A percentile compares a stretch with the other conserved stretches of the same genome.
Conservation (phyloP, 75 land plant species). For the Pinus taeda region DNA sequence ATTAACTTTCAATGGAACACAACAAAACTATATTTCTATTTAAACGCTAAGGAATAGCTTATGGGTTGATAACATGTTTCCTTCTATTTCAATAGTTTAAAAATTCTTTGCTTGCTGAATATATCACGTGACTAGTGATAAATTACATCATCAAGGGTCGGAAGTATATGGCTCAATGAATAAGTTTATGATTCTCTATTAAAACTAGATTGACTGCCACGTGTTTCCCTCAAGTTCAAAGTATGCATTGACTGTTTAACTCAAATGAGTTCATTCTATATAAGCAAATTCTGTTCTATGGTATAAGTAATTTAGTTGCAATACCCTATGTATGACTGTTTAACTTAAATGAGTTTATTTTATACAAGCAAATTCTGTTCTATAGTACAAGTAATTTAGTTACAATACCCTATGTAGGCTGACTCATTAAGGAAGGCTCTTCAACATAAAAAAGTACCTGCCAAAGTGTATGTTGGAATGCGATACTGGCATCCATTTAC, state of each 20-base stretch:
- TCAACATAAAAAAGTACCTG: constrained; percentile 64
- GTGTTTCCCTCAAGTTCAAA: neutral
- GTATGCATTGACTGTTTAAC: neutral
- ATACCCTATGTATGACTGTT: constrained; percentile 7
- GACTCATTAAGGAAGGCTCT: constrained; percentile 74
- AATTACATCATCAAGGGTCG: neutral
- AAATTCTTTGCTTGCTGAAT: neutral
- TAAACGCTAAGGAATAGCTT: neutral
- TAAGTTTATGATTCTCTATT: neutral
- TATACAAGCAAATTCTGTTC: neutral
- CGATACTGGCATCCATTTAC: constrained; percentile 99
- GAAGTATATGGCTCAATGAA: too few species aligned
- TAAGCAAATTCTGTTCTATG: neutral
- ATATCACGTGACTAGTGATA: neutral
- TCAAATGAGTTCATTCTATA: neutral
- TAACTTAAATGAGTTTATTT: neutral
- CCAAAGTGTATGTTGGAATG: constrained; percentile 98
- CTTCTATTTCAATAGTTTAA: neutral
- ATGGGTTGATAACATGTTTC: neutral
- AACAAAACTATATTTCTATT: neutral
- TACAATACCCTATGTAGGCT: constrained; percentile 42
- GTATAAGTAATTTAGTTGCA: too few species aligned
- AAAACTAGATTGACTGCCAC: neutral
- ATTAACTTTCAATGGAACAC: neutral
- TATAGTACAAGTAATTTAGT: too few species aligned